Conservation (phyloP, 345 rosid species). For the Zanthoxylum bungeanum region DNA sequence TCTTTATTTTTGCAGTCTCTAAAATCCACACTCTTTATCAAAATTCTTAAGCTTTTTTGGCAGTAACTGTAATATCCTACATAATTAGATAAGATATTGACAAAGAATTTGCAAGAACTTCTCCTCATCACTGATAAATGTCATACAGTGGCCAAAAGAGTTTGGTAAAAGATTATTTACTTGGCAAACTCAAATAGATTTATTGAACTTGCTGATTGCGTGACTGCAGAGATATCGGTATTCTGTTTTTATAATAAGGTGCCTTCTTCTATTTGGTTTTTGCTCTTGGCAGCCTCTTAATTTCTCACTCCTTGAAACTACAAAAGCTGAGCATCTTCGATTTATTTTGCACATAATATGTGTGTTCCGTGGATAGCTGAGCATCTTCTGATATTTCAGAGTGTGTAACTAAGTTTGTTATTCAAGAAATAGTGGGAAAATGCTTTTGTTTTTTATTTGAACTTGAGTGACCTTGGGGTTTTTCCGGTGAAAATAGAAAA, state of each 20-base stretch:
- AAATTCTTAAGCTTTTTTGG: background rate
- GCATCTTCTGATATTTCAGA: too few species aligned
- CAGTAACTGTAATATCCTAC: background rate
- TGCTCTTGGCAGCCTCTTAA: conserved; percentile 8
- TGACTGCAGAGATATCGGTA: background rate
- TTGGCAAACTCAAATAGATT: background rate
- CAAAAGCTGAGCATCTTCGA: conserved; percentile 40
- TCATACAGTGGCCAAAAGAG: background rate
- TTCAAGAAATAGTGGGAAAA: conserved; percentile 62
- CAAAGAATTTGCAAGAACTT: background rate
- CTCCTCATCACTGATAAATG: background rate
- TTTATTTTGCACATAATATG: too few species aligned
- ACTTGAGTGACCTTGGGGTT: background rate
- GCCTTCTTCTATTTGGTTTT: conserved; percentile 9
- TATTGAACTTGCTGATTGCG: background rate
- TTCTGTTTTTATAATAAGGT: background rate
- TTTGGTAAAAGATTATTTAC: background rate
- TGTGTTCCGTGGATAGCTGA: too few species aligned
- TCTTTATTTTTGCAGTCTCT: too few species aligned
- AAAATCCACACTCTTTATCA: background rate
- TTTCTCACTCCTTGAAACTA: conserved; percentile 25
- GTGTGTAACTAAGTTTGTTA: conserved; percentile 54
- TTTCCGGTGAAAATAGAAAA: conserved; percentile 35
- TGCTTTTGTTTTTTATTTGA: background rate
- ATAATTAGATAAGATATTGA: background rate